Evolutionary conservation across 768 basidiomycete species (phyloP).

Genomic region (Artomyces pyxidatus): DNA sequence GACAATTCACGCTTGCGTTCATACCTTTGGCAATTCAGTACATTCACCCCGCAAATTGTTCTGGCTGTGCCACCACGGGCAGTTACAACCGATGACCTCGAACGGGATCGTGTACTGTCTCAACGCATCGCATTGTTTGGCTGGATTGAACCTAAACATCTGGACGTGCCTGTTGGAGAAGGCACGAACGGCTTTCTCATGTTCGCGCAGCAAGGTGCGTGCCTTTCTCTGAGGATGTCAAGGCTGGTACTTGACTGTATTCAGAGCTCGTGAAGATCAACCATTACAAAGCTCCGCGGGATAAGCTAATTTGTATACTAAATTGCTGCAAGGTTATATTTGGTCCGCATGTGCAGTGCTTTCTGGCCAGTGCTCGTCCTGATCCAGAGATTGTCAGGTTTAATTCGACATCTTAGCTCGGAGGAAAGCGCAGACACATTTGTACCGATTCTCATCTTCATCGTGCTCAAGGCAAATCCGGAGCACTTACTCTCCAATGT

Average conservation of each 20-base stretch:
- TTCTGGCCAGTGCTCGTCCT: too few species aligned
- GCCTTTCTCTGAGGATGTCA: background rate
- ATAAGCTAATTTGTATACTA: conserved; percentile 94
- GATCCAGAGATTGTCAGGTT: too few species aligned
- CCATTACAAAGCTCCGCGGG: conserved; percentile 97
- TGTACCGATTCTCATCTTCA: conserved; percentile 88
- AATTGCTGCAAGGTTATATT: conserved; percentile 99
- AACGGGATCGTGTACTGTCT: conserved; percentile 82
- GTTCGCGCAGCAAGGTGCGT: conserved; percentile 80
- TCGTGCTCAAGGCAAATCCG: conserved; percentile 92
- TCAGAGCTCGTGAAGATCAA: conserved; percentile 92
- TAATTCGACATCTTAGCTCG: conserved; percentile 78
- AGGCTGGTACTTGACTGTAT: background rate
- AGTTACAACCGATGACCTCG: conserved; percentile 92
- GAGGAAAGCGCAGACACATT: conserved; percentile 93
- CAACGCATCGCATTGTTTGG: conserved; percentile 88
- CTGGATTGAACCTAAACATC: conserved; percentile 84
- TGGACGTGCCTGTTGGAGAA: conserved; percentile 80
- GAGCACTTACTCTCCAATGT: conserved; percentile 90
- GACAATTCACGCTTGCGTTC: too few species aligned
- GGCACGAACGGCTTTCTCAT: conserved; percentile 74
- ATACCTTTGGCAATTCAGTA: conserved; percentile 38
- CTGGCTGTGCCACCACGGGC: conserved; percentile 59
- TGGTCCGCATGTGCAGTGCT: conserved; percentile 51
- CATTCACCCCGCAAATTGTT: conserved; percentile 82